phyloP scores from a whole-genome alignment of 23 red algal genomes.

The Cyanidium caldarium region DNA sequence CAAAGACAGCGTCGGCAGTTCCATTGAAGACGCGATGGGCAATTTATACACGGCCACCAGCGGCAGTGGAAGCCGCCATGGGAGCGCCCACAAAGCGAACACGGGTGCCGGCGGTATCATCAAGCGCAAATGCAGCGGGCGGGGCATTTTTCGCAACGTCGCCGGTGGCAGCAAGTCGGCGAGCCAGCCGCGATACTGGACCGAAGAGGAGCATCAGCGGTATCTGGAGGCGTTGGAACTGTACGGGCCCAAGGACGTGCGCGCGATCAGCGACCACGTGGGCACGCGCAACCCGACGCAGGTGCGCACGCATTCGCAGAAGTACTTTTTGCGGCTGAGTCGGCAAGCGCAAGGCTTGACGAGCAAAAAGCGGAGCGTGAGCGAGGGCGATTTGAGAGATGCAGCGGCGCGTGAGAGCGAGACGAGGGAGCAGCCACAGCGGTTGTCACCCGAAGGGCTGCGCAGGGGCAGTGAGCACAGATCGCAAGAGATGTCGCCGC shows the following conservation, averaged over 20 bases:
- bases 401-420: no score
- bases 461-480: no score
- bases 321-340: constrained; percentile 19
- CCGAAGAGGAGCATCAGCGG: constrained; percentile 52
- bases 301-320: constrained; percentile 82
- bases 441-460: no score
- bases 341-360: background rate
- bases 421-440: no score
- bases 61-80: background rate
- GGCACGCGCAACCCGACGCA: constrained; percentile 62
- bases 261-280: constrained; percentile 47
- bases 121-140: no score
- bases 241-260: constrained; percentile 36
- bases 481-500: no score
- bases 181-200: constrained; percentile 53
- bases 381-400: no score
- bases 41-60: constrained; percentile 3
- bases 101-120: no score
- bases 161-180: no score
- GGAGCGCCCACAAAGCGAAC: no score
- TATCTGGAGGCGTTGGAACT: constrained; percentile 48
- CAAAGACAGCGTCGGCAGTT: background rate
- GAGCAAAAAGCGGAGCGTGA: no score
- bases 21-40: background rate
- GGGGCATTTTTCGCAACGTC: no score